Conservation (phyloP, 495 filamentous ascomycete species). For the Penicillium simplicissimum region DNA sequence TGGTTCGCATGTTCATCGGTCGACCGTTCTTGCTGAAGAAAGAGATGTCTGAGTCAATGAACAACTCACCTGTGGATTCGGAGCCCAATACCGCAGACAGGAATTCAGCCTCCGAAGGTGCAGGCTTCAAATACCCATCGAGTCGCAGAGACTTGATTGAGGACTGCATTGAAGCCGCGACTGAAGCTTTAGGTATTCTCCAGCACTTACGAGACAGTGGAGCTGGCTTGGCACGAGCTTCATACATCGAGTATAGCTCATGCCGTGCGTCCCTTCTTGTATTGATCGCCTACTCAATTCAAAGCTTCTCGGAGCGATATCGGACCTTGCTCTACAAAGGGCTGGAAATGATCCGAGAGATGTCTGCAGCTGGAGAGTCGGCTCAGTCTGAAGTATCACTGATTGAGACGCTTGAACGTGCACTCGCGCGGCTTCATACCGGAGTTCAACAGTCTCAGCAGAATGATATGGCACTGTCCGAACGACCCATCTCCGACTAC, state of each 20-base stretch:
- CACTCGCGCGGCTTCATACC: conserved; percentile 13
- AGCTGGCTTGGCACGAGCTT: conserved; percentile 35
- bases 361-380: conserved; percentile 37
- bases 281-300: conserved; percentile 32
- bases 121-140: not conserved
- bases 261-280: conserved; percentile 39
- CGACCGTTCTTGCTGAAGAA: conserved; percentile 35
- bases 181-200: not conserved
- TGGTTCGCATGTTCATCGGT: conserved; percentile 36
- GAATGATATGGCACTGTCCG: too few species aligned
- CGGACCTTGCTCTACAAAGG: conserved; percentile 25
- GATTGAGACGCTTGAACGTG: conserved; percentile 37
- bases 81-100: not conserved
- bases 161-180: not conserved
- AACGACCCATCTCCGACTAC: not conserved
- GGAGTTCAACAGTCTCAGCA: not conserved
- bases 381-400: conserved; percentile 36
- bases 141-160: conserved; percentile 5
- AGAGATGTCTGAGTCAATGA: conserved; percentile 5
- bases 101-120: not conserved
- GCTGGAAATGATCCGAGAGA: conserved; percentile 36
- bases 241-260: conserved; percentile 41
- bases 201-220: not conserved
- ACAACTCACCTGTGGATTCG: not conserved
- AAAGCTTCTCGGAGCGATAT: conserved; percentile 6